Evolutionary conservation across 805 yeast genomes (phyloP), one percentile per base, ranked within the genome.

Genomic region (Zygosaccharomyces rouxii): DNA sequence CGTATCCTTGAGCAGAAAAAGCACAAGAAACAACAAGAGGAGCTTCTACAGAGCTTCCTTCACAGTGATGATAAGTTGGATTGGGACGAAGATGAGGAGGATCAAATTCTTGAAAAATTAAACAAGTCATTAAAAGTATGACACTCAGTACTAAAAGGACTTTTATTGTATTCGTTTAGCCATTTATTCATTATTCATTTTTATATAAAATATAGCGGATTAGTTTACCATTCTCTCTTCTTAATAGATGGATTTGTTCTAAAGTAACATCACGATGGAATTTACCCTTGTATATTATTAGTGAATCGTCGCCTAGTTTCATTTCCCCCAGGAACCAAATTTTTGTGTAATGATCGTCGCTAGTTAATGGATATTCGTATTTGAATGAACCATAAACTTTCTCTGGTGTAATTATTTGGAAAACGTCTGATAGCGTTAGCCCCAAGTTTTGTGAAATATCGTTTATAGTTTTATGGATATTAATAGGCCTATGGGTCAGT

Each of bases 61-160:
- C 63, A 58, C 38, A 59, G 55, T 31, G 64, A 60, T 30, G 56
- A 48, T 4, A 45, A 44, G 16, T 51, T 61, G 41, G 53, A 59
- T 14, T 64, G 68, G 68, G 66, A 59, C n/a, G 68, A 64, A 23
- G 59, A 55, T 7, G 66, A 63, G 31, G 65, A 60, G 37, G 56
- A 54, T n/a, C 57, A 56, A 35, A 49, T 60, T 13, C 37, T 58
- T 28, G 54, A 56, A 16, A 55, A 53, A 41, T 38, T 61, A 37
- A 52, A 50, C 35, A 54, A 42, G 23, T 51, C 50, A 26, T 48
- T 55, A 40, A 48, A 52, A 38, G 43, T 47, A 19, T 46, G 44
- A 40, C 31, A 10, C 41, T 39, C 19, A 25, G 29, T 46, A 44
- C 35, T n/a, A 7, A 7, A 33, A 14, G 37, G 37, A 33, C 37